Base-by-base conservation (phyloP, 2,329 filamentous ascomycete genomes). In the Cladophialophora immunda region DNA sequence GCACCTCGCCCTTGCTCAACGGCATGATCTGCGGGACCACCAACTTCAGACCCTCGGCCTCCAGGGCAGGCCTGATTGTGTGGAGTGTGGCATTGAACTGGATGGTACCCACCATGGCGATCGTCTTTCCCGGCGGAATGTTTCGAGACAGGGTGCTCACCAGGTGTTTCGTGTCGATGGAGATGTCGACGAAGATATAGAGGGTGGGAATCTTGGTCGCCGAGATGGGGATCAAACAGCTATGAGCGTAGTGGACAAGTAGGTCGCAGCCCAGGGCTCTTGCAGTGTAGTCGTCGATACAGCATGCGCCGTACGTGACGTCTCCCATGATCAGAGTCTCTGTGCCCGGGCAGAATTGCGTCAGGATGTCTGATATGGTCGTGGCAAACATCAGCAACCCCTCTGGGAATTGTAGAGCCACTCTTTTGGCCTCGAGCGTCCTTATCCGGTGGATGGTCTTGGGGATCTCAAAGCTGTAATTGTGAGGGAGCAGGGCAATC, bases 261-360 rank as follows among this genome's bases (percentile, higher is more conserved):
- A 99, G 83, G 74, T 99, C 95, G 77, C 95, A 99, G 1, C 93
- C 95, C 25, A 99, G 86, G 0, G 96, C 95, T 53, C 94, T 86
- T 1, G 95, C 96, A 0, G 95, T 99, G 81, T 96, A 99, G 81
- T 99, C 95, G 78, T 99, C 95, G 74, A 99, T 97, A 77, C 95
- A 99, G 83, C 95, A 99, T 25, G 95, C 95, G 70, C 95, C 95
- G 78, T 99, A 99, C 0, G 95, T 99, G 52, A 99, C 95, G 77
- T 99, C 95, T 68, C 95, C 95, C 95, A 99, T 99, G 78, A 99
- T 99, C 62, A 98, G 84, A 1, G 94, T 98, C 77, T 96, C 92
- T 47, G 91, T 90, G 1, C 92, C 93, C 0, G 93, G 91, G 76
- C 95, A 99, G 82, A 99, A 99, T 76, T 94, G 91, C 0, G 92